Evolutionary conservation across 768 basidiomycete genomes (phyloP), one percentile per base, ranked within the genome.

Genomic region (Dacryopinax primogenitus): DNA sequence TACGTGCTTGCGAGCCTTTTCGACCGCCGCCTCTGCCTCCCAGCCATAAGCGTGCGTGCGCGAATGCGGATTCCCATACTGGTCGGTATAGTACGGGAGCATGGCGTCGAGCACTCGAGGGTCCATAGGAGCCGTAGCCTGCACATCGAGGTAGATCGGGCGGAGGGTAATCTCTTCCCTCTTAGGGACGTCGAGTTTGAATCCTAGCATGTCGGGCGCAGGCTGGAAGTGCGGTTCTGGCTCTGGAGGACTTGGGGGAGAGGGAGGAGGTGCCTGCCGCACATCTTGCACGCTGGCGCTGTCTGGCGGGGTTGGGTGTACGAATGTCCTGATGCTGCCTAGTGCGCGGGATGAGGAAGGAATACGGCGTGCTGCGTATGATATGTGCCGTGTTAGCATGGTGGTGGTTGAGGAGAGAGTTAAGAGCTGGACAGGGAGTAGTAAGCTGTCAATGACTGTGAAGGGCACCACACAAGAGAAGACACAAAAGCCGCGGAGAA

Each of bases 31-130:
- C 72, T 99, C 96, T 4, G 95, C 92, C 77, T 99, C 96, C 96
- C 96, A 99, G 2, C 96, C 96, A 74, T 98, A 99, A 0, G 96
- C 92, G 76, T 99, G 96, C 32, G 96, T 98, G 65, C 96, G 85
- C 74, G 92, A 94, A 74, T 98, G 96, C 9, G 96, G 95, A 76
- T 98, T 99, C 2, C 96, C 96, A 72, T 88, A 98, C 74, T 92
- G 91, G 74, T 98, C 91, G 3, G 93, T 95, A 69, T 94, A 77
- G 76, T 84, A 97, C 0, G 96, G 96, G 28, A 99, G 79, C 95
- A 98, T 99, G 18, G 88, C 86, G 76, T 98, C 96, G 65, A 98
- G 80, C 3, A 98, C 96, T 66, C 96, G 85, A 32, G 96, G 96
- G 74, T 99, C 96, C 64, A 96, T 85, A 21, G 96, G 96, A 28